phyloP scores from a whole-genome alignment of 2,329 filamentous ascomycete species.

The Elsinoe australis region DNA sequence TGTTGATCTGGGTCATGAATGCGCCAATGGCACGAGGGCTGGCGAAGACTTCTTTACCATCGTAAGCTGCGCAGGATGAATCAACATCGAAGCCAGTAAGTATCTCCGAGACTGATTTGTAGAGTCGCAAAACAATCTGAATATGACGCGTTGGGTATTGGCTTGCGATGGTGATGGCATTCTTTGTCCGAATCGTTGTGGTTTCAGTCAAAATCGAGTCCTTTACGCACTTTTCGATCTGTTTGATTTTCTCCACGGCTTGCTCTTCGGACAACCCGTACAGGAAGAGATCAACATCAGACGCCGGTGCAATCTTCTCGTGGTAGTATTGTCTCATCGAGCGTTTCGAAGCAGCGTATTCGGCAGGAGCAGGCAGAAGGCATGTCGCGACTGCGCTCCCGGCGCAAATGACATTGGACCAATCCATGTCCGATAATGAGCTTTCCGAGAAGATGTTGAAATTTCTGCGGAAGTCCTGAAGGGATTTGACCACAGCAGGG shows the following conservation, averaged over 20 bases:
- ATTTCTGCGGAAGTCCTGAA: slow-evolving; percentile 68
- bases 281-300: slow-evolving; percentile 79
- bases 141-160: slow-evolving; percentile 78
- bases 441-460: slow-evolving; percentile 77
- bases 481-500: slow-evolving; percentile 57
- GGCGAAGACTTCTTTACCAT: slow-evolving; percentile 71
- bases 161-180: slow-evolving; percentile 76
- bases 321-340: slow-evolving; percentile 60
- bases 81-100: slow-evolving; percentile 85
- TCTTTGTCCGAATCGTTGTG: slow-evolving; percentile 76
- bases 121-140: slow-evolving; percentile 78
- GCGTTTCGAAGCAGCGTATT: slow-evolving; percentile 35
- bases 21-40: slow-evolving; percentile 69
- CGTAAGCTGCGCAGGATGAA: slow-evolving; percentile 71
- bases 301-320: slow-evolving; percentile 70
- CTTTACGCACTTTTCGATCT: slow-evolving; percentile 67
- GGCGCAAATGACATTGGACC: slow-evolving; percentile 73
- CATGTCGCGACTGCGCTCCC: slow-evolving; percentile 76
- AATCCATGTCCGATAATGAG: slow-evolving; percentile 66
- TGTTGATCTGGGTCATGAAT: slow-evolving; percentile 76
- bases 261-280: slow-evolving; percentile 71
- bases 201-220: slow-evolving; percentile 76
- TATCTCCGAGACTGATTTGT: slow-evolving; percentile 76
- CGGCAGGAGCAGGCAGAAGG: slow-evolving; percentile 57
- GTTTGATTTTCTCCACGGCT: slow-evolving; percentile 73